These are phyloP conservation scores for Acacia confusa DNA, from an alignment of 306 rosid species.

Conservation along the genomic window DNA sequence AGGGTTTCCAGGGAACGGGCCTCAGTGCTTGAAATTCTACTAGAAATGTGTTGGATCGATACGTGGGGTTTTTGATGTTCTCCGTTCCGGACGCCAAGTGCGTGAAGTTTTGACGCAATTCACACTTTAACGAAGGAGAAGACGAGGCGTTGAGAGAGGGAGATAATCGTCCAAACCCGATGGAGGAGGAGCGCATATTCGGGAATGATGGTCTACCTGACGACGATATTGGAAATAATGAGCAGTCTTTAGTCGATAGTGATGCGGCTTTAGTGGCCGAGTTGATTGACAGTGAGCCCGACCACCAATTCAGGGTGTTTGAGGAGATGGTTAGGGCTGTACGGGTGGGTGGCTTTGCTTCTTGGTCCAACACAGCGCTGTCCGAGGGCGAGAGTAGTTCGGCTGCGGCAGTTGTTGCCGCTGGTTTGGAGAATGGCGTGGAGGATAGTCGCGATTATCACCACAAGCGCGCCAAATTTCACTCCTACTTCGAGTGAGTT, in stretches of 20 bases:
- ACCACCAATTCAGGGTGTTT: slow-evolving; percentile 36
- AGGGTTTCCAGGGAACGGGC: slow-evolving; percentile 54
- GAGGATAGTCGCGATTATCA: slow-evolving; percentile 61
- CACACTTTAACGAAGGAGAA: slow-evolving; percentile 67
- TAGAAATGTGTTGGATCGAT: slow-evolving; percentile 63
- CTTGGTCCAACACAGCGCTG: slow-evolving; percentile 38
- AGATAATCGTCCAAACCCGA: slow-evolving; percentile 21
- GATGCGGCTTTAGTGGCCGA: slow-evolving; percentile 19
- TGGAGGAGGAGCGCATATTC: slow-evolving; percentile 46
- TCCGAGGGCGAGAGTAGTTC: slow-evolving; percentile 77
- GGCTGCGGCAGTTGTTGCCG: slow-evolving; percentile 21
- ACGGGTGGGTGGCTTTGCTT: slow-evolving; percentile 29
- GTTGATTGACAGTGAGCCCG: slow-evolving; percentile 16
- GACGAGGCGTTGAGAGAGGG: slow-evolving; percentile 35
- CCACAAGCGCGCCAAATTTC: slow-evolving; percentile 83
- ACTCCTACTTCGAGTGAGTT: slow-evolving; percentile 70
- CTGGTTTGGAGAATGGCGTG: slow-evolving; percentile 22
- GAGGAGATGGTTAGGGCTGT: slow-evolving; percentile 50
- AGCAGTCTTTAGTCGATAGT: slow-evolving; percentile 14
- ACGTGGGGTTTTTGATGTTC: slow-evolving; percentile 40
- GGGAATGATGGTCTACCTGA: slow-evolving; percentile 38
- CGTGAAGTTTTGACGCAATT: slow-evolving; percentile 82
- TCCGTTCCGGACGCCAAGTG: slow-evolving; percentile 41
- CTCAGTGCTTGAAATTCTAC: slow-evolving; percentile 4
- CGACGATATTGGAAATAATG: slow-evolving; percentile 35